phyloP scores from a whole-genome alignment of 1,284 basidiomycete genomes.

The Ganoderma meredithae region DNA sequence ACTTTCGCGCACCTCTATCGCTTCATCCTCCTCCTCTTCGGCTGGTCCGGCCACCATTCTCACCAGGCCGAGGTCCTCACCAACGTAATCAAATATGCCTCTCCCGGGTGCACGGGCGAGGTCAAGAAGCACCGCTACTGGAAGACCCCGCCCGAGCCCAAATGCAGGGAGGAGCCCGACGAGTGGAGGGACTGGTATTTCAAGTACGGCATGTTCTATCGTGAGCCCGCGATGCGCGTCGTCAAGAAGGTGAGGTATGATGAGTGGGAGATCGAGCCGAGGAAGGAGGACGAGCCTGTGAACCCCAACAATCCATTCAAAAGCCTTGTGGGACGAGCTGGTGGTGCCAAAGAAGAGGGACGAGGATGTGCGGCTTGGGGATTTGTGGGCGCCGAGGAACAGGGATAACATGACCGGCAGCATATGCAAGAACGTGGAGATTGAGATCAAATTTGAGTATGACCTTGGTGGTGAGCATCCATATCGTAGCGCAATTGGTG shows the following conservation, averaged over 20 bases:
- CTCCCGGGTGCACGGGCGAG: slow-evolving; percentile 35
- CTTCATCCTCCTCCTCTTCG: slow-evolving; percentile 46
- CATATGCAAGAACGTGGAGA: slow-evolving; percentile 39
- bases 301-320: slow-evolving; percentile 28
- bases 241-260: slow-evolving; percentile 9
- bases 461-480: slow-evolving; percentile 34
- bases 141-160: slow-evolving; percentile 31
- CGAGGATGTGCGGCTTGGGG: slow-evolving; percentile 35
- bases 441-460: slow-evolving; percentile 44
- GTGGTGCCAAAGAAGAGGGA: slow-evolving; percentile 37
- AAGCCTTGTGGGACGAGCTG: slow-evolving; percentile 5
- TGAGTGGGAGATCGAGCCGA: background rate
- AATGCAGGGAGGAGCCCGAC: slow-evolving; percentile 26
- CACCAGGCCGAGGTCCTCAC: slow-evolving; percentile 40
- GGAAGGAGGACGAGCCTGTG: background rate
- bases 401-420: slow-evolving; percentile 39
- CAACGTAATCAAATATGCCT: slow-evolving; percentile 38
- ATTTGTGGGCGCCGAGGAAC: slow-evolving; percentile 41
- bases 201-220: slow-evolving; percentile 11
- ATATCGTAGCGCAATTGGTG: background rate
- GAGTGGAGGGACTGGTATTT: slow-evolving; percentile 17
- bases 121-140: slow-evolving; percentile 42
- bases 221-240: slow-evolving; percentile 34
- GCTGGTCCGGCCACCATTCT: slow-evolving; percentile 42
- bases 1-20: slow-evolving; percentile 46